Conservation (phyloP, 2,329 filamentous ascomycete genomes). For the Rhytidhysteron rufulum region DNA sequence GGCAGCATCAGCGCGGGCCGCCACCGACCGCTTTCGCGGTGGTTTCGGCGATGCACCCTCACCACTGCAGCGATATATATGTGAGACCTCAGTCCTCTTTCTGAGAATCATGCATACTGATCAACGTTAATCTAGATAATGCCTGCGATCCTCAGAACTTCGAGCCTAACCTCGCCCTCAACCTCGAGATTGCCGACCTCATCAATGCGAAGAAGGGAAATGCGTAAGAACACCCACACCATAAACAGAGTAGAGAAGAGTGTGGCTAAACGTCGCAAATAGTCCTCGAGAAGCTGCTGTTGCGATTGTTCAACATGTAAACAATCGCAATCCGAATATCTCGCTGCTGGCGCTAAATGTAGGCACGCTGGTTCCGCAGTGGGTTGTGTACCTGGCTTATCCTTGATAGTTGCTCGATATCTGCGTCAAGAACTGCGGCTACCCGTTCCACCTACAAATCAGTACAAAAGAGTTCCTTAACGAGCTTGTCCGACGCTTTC, state of each 20-base stretch:
- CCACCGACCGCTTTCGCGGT: conserved; percentile 87
- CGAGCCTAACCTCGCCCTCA: conserved; percentile 93
- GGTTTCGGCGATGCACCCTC: conserved; percentile 75
- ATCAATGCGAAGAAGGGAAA: conserved; percentile 97
- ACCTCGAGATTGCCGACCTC: conserved; percentile 92
- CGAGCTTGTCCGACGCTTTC: conserved; percentile 92
- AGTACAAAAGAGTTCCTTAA: conserved; percentile 99
- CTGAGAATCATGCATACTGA: conserved; percentile 8
- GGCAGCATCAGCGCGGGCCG: conserved; percentile 90
- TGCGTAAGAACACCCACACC: conserved; percentile 50
- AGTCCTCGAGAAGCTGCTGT: conserved; percentile 89
- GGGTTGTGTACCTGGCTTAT: conserved; percentile 18
- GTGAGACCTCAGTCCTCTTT: conserved; percentile 36
- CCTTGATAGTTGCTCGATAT: conserved; percentile 75
- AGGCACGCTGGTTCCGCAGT: conserved; percentile 22
- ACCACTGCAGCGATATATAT: conserved; percentile 90
- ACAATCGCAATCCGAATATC: conserved; percentile 95
- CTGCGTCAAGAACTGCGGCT: conserved; percentile 99
- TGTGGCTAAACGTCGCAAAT: conserved; percentile 14
- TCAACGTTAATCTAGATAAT: conserved; percentile 55
- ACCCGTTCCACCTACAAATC: conserved; percentile 97
- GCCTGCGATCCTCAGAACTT: conserved; percentile 97
- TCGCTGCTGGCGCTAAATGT: conserved; percentile 78
- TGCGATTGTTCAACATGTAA: conserved; percentile 89
- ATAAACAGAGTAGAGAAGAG: conserved; percentile 2